A percentile compares a stretch with the other conserved stretches of the same genome.
These are phyloP conservation scores for Neurospora hispaniola DNA, from an alignment of 495 filamentous ascomycete genomes.

Conservation along the genomic window DNA sequence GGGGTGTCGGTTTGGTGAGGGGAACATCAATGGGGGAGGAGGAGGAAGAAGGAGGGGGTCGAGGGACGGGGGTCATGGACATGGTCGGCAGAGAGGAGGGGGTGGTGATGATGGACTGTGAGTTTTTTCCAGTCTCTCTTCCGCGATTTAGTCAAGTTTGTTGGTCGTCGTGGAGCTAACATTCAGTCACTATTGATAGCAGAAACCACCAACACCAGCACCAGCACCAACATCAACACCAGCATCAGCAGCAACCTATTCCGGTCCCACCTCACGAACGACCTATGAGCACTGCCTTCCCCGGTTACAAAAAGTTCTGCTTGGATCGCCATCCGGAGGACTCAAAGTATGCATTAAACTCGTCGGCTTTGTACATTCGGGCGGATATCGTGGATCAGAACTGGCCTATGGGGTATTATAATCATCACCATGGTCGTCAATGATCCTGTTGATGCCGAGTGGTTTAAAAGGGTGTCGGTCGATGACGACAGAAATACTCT, in stretches of 20 bases:
- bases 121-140: neutral
- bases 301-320: neutral
- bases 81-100: neutral
- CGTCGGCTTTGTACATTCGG: conserved; percentile 6
- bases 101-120: neutral
- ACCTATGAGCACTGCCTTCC: neutral
- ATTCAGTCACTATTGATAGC: neutral
- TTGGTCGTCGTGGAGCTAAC: neutral
- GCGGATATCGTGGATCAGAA: conserved; percentile 5
- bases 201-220: neutral
- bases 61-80: neutral
- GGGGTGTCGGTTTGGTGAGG: neutral
- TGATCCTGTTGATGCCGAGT: neutral
- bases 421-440: neutral
- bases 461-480: neutral
- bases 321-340: neutral
- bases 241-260: neutral
- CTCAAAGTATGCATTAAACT: neutral
- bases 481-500: neutral
- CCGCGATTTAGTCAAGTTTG: neutral
- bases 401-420: neutral
- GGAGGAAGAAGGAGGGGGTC: neutral
- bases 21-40: neutral
- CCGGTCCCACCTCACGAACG: neutral
- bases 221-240: neutral